phyloP scores from a whole-genome alignment of 257 asterid genomes.

The Rubia yunnanensis region DNA sequence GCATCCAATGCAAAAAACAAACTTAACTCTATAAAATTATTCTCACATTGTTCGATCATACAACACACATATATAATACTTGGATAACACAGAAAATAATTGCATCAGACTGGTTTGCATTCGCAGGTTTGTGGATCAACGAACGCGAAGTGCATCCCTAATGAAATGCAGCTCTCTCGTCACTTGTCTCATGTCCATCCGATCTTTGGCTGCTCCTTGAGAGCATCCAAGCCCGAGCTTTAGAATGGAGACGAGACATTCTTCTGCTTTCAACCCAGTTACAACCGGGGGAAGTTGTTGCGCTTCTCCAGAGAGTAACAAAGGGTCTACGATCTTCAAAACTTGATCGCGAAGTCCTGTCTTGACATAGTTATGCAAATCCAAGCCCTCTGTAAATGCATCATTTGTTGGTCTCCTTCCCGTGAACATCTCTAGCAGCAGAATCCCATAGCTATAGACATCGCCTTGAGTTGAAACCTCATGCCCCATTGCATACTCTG shows the following conservation, averaged over 20 bases:
- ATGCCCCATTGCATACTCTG: constrained; percentile 89
- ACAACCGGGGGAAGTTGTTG: too few relatives aligned
- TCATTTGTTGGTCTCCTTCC: constrained; percentile 67
- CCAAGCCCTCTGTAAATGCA: constrained; percentile 54
- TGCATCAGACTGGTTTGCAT: background rate
- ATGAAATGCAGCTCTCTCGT: background rate
- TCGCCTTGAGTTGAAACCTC: constrained; percentile 73
- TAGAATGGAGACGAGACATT: background rate
- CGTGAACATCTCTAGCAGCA: constrained; percentile 54
- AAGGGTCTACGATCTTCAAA: background rate
- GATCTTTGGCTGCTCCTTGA: background rate
- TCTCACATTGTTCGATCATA: too few relatives aligned
- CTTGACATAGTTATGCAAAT: constrained; percentile 70
- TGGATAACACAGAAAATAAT: too few relatives aligned
- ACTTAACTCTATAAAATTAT: too few relatives aligned
- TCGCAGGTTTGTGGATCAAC: background rate
- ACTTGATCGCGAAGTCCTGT: background rate
- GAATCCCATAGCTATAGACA: constrained; percentile 64
- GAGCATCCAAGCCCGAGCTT: background rate
- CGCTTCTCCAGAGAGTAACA: background rate
- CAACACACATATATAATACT: too few relatives aligned
- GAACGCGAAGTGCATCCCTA: background rate
- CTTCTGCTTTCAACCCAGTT: background rate
- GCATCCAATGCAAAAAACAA: too few relatives aligned
- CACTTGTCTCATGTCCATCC: background rate